Evolutionary conservation across 2,329 filamentous ascomycete genomes (phyloP), one percentile per base, ranked within the genome.

Genomic region (Thermoascus crustaceus): DNA sequence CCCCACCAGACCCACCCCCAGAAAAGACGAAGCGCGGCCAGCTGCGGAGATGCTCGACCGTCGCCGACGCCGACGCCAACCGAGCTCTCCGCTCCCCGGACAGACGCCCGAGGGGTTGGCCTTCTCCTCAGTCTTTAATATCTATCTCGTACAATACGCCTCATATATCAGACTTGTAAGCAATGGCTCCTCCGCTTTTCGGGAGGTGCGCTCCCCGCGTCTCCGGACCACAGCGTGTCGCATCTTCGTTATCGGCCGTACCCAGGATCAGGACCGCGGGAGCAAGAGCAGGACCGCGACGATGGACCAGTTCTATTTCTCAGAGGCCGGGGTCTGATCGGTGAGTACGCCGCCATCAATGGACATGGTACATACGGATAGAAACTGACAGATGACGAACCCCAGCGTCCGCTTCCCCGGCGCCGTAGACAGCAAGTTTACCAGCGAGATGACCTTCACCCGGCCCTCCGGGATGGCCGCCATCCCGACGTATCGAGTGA

Each of bases 391-490:
- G 26, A 49, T 23, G 11, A 21, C 13, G 17, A 36, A 50, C 49
- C 17, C 25, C 19, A 78, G 74, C 38, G 71, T 77, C 7, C 67
- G 76, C 37, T 98, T 98, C 48, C 91, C 91, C 0, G 91, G 91
- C n/a, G 91, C 91, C 1, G 71, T 96, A 34, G 89, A 95, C 60
- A 94, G 86, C 58, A 85, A 85, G 43, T 98, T 98, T 63, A 94
- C 85, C 4, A 81, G 76, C 45, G 70, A 72, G 0, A 80, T 96
- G 61, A 69, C 73, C 25, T 96, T 94, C 61, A 76, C 85, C 37
- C 75, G 76, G 32, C 84, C 88, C 1, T 73, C 79, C 25, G 75
- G 79, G 34, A 75, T 80, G 49, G 70, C 78, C 21, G 81, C 87
- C 4, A 82, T 98, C 54, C 78, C 88, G 17, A 96, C 91, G 4